Evolutionary conservation across 257 asterid genomes (phyloP).

Genomic region (Phtheirospermum japonicum): DNA sequence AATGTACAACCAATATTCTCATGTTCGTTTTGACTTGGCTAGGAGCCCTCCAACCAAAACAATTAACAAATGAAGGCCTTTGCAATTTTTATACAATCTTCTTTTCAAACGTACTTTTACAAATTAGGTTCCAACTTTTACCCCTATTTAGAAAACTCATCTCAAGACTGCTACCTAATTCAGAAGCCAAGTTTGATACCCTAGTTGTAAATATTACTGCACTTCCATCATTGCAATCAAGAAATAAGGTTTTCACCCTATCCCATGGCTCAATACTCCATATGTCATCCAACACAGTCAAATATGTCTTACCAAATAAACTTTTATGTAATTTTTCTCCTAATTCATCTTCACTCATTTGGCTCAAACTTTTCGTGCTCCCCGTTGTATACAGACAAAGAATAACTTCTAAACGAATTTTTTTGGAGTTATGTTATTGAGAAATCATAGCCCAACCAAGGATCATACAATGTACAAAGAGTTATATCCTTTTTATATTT

Average conservation of each 20-base stretch:
- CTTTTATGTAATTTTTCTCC: no score
- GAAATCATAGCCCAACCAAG: conserved; percentile 27
- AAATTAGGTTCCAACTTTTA: not conserved
- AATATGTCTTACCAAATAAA: no score
- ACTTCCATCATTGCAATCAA: no score
- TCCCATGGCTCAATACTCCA: no score
- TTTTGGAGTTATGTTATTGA: not conserved
- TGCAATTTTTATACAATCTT: not conserved
- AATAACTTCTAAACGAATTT: conserved; percentile 2
- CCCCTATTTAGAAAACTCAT: not conserved
- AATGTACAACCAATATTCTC: no score
- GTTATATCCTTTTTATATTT: no score
- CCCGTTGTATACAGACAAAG: not conserved
- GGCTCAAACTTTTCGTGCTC: not conserved
- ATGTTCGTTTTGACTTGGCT: no score
- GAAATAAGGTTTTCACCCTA: no score
- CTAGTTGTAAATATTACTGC: not conserved
- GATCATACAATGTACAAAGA: no score
- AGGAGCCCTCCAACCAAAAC: not conserved
- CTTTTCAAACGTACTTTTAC: not conserved
- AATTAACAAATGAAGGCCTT: not conserved
- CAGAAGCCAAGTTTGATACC: not conserved
- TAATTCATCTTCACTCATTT: no score
- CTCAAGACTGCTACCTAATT: no score
- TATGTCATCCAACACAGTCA: no score